These are phyloP conservation scores for Chimonanthus salicifolius DNA, from an alignment of 164 flowering plant genomes.

Conservation along the genomic window DNA sequence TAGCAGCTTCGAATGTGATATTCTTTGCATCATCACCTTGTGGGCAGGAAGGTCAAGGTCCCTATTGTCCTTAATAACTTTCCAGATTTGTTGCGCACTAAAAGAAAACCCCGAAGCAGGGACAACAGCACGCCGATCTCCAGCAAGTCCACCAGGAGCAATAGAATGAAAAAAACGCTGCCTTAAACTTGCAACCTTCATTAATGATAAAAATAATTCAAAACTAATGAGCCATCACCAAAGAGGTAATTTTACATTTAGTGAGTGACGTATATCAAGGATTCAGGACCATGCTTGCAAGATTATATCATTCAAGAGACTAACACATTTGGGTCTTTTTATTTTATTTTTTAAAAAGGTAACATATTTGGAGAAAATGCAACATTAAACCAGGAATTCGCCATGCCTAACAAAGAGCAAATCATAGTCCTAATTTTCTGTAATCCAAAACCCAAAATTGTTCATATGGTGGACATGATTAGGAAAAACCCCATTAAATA, in stretches of 20 bases:
- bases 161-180: slow-evolving; percentile 87
- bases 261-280: not conserved
- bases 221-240: not conserved
- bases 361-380: not conserved
- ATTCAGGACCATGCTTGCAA: not conserved
- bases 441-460: not conserved
- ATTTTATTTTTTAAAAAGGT: too few species aligned
- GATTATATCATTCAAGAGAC: not conserved
- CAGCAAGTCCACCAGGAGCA: slow-evolving; percentile 99
- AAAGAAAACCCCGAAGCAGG: slow-evolving; percentile 98
- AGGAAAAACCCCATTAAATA: not conserved
- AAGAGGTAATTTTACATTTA: not conserved
- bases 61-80: slow-evolving; percentile 88
- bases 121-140: slow-evolving; percentile 92
- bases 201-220: slow-evolving; percentile 1
- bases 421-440: not conserved
- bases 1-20: not conserved
- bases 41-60: slow-evolving; percentile 99
- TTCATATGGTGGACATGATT: not conserved
- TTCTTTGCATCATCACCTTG: slow-evolving; percentile 49
- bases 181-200: slow-evolving; percentile 79
- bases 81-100: slow-evolving; percentile 96
- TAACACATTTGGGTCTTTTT: too few species aligned
- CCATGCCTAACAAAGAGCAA: not conserved
- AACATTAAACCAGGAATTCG: not conserved